Percentiles rank a stretch among this genome's conserved stretches.
These are phyloP conservation scores for Leccinum imitatum DNA, from an alignment of 768 basidiomycete genomes.

Conservation along the genomic window DNA sequence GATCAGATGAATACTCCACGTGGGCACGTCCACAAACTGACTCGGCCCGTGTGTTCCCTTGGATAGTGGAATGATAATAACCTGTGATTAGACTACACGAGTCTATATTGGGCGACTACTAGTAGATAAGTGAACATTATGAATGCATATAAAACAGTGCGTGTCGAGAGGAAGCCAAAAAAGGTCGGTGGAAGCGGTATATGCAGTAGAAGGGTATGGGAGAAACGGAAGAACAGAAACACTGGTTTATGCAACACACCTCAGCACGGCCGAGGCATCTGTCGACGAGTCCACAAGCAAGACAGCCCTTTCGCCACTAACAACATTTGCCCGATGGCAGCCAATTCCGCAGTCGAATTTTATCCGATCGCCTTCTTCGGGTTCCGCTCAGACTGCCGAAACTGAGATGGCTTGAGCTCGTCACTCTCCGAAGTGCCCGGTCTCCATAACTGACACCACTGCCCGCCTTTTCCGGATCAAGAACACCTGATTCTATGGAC, in stretches of 20 bases:
- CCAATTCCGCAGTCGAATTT: constrained; percentile 60
- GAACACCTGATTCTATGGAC: constrained; percentile 83
- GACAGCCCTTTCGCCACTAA: constrained; percentile 32
- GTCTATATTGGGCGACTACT: constrained; percentile 24
- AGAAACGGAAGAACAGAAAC: constrained; percentile 9
- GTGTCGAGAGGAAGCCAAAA: constrained; percentile 7
- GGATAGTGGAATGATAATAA: constrained; percentile 1
- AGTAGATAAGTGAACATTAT: constrained; percentile 20
- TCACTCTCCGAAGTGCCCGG: constrained; percentile 85
- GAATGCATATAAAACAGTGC: constrained; percentile 13
- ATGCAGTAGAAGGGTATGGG: constrained; percentile 26
- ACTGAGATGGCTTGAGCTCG: constrained; percentile 85
- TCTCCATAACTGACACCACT: constrained; percentile 98
- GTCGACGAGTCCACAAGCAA: not conserved
- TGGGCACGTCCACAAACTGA: not conserved
- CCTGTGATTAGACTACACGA: constrained; percentile 10
- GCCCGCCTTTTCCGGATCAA: constrained; percentile 93
- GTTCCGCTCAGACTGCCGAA: constrained; percentile 79
- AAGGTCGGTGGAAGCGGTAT: constrained; percentile 19
- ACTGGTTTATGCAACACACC: constrained; percentile 17
- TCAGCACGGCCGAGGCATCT: constrained; percentile 1
- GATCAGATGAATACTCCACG: constrained; percentile 3
- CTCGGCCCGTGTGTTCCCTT: not conserved
- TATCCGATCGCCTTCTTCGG: constrained; percentile 57
- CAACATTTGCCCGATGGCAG: constrained; percentile 67